Percentiles rank a stretch among this genome's conserved stretches.
Conservation (phyloP, 176 grass and related monocot genomes). For the Triticum monococcum region DNA sequence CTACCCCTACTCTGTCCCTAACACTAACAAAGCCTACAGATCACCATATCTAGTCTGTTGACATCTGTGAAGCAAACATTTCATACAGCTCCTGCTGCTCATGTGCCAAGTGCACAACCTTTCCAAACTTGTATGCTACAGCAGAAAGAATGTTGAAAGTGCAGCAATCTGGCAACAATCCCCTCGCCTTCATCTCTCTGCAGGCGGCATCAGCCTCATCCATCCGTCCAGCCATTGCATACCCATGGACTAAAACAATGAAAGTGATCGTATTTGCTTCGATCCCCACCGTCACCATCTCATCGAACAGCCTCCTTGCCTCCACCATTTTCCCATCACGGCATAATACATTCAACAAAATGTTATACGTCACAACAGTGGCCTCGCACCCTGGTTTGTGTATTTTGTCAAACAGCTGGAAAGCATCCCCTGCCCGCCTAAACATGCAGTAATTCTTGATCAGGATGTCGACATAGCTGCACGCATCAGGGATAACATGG, state of each 20-base stretch:
- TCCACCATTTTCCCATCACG: slow-evolving; percentile 58
- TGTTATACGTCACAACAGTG: not conserved
- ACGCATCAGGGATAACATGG: slow-evolving; percentile 36
- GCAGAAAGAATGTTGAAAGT: slow-evolving; percentile 87
- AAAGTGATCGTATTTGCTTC: slow-evolving; percentile 67
- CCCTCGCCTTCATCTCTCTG: slow-evolving; percentile 64
- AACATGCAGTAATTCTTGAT: slow-evolving; percentile 47
- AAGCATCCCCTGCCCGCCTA: slow-evolving; percentile 42
- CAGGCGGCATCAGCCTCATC: slow-evolving; percentile 52
- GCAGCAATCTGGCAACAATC: slow-evolving; percentile 64
- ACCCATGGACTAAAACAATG: slow-evolving; percentile 77
- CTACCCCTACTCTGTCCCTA: too few relatives aligned
- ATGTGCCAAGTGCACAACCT: not conserved
- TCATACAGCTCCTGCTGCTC: not conserved
- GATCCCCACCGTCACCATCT: slow-evolving; percentile 46
- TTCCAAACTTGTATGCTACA: slow-evolving; percentile 57
- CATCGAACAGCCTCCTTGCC: slow-evolving; percentile 59
- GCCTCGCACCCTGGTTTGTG: not conserved
- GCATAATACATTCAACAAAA: slow-evolving; percentile 59
- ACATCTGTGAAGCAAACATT: slow-evolving; percentile 17
- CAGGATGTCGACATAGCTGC: slow-evolving; percentile 83
- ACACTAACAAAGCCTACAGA: slow-evolving; percentile 73
- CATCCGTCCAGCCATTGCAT: slow-evolving; percentile 69
- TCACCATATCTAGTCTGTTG: slow-evolving; percentile 48
- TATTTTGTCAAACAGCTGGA: slow-evolving; percentile 71